A percentile compares a stretch with the other conserved stretches of the same genome.
Evolutionary conservation across 805 yeast genomes (phyloP).

Genomic region (Starmerella sirachaensis): DNA sequence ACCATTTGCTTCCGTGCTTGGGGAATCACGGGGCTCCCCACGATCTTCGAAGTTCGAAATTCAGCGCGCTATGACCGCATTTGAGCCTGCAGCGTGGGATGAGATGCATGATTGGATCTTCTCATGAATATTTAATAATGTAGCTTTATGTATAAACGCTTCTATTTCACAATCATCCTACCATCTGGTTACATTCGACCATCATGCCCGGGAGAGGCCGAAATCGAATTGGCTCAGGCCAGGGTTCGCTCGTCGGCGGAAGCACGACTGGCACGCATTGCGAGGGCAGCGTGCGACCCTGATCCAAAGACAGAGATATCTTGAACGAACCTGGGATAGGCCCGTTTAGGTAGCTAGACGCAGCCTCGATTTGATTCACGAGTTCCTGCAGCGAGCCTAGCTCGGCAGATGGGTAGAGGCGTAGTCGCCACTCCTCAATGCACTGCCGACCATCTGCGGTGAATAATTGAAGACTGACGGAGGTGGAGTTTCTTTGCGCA

Average conservation of each 20-base stretch:
- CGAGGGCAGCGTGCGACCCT: not conserved
- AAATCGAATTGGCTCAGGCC: too few relatives aligned
- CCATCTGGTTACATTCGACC: too few relatives aligned
- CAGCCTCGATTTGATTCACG: constrained; percentile 1
- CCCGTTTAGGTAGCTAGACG: not conserved
- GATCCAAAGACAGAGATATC: not conserved
- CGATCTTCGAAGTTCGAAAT: constrained; percentile 16
- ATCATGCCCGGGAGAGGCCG: too few relatives aligned
- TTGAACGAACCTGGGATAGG: not conserved
- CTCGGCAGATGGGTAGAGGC: too few relatives aligned
- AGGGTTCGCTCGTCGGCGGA: too few relatives aligned
- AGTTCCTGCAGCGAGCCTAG: not conserved
- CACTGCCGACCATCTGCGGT: too few relatives aligned
- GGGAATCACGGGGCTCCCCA: constrained; percentile 18
- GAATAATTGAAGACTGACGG: not conserved
- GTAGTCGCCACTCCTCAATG: not conserved
- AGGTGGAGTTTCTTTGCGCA: not conserved
- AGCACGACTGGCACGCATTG: not conserved
- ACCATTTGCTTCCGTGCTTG: constrained; percentile 10
- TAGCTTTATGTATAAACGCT: not conserved
- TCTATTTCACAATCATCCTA: not conserved
- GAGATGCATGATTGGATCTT: constrained; percentile 22
- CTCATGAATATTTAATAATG: constrained; percentile 3
- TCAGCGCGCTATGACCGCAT: constrained; percentile 20
- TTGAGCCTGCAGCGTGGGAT: constrained; percentile 22